A percentile compares a stretch with the other conserved stretches of the same genome.
phyloP scores from a whole-genome alignment of 2,329 filamentous ascomycete species.

The Didymella keratinophila region DNA sequence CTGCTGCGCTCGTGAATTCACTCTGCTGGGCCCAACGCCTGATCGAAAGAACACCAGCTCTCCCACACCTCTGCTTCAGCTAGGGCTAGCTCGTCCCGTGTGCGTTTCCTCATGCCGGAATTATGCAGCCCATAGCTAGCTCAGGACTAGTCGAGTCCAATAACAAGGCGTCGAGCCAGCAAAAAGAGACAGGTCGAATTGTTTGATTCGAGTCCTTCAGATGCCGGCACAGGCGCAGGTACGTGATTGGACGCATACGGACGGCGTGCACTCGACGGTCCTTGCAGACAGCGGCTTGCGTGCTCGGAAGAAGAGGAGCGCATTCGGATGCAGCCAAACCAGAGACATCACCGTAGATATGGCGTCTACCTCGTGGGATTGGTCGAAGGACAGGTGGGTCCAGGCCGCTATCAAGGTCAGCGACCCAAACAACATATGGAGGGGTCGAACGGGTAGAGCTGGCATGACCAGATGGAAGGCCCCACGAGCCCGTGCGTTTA shows the following conservation, averaged over 20 bases:
- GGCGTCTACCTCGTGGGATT: conserved; percentile 13
- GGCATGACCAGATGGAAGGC: conserved; percentile 9
- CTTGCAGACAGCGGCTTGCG: conserved; percentile 34
- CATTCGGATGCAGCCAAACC: conserved; percentile 24
- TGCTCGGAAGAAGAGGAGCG: conserved; percentile 29
- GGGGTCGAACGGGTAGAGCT: conserved; percentile 16
- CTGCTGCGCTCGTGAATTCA: conserved; percentile 22
- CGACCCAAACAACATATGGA: conserved; percentile 13
- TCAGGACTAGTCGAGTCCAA: conserved; percentile 32
- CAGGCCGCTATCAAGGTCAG: conserved; percentile 19
- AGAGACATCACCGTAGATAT: conserved; percentile 18
- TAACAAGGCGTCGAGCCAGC: conserved; percentile 29
- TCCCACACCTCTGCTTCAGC: conserved; percentile 18
- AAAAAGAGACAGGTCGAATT: conserved; percentile 31
- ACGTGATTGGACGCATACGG: conserved; percentile 31
- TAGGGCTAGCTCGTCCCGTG: conserved; percentile 48
- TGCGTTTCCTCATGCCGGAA: conserved; percentile 50
- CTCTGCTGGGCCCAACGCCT: conserved; percentile 17
- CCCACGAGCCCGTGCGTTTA: conserved; percentile 10
- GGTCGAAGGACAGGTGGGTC: conserved; percentile 17
- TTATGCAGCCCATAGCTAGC: conserved; percentile 38
- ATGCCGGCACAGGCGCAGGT: conserved; percentile 29
- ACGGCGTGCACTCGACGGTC: conserved; percentile 20
- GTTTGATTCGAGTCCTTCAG: conserved; percentile 38
- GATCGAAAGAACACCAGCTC: conserved; percentile 22